Conservation (phyloP, 2,329 filamentous ascomycete genomes). For the Diaporthe helianthi region DNA sequence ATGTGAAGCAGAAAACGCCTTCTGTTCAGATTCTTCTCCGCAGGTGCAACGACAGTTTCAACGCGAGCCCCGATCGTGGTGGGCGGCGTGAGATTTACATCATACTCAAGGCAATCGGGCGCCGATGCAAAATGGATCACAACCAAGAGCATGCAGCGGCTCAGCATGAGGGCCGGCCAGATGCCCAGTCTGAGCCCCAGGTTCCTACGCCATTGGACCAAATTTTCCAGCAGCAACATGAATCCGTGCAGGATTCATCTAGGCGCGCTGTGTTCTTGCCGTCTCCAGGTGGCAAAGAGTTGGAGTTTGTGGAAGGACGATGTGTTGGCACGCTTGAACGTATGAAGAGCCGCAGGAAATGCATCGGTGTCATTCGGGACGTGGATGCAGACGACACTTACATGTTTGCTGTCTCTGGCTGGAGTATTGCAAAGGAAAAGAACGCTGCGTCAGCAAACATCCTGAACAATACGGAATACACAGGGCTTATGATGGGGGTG, state of each 20-base stretch:
- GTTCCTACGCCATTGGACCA: neutral
- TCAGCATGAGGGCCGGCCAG: neutral
- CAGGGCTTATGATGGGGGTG: neutral
- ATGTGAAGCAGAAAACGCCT: neutral
- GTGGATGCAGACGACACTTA: neutral
- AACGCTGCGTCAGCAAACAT: neutral
- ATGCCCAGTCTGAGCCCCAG: neutral
- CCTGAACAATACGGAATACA: neutral
- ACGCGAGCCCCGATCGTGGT: fast-evolving
- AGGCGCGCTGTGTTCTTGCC: neutral
- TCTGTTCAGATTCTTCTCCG: neutral
- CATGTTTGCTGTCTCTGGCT: conserved; percentile 16
- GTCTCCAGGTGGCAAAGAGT: neutral
- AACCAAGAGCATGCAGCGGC: neutral
- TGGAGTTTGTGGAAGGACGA: neutral
- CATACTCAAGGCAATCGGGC: neutral
- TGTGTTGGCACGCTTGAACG: too few species aligned
- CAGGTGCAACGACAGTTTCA: neutral
- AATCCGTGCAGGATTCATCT: neutral
- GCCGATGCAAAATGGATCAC: neutral
- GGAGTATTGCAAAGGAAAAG: neutral
- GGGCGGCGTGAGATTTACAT: neutral
- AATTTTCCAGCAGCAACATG: neutral
- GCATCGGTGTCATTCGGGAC: neutral
- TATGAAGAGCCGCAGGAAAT: too few species aligned